These are phyloP conservation scores for Coniochaeta ligniaria DNA, from an alignment of 2,329 filamentous ascomycete species.

Conservation along the genomic window DNA sequence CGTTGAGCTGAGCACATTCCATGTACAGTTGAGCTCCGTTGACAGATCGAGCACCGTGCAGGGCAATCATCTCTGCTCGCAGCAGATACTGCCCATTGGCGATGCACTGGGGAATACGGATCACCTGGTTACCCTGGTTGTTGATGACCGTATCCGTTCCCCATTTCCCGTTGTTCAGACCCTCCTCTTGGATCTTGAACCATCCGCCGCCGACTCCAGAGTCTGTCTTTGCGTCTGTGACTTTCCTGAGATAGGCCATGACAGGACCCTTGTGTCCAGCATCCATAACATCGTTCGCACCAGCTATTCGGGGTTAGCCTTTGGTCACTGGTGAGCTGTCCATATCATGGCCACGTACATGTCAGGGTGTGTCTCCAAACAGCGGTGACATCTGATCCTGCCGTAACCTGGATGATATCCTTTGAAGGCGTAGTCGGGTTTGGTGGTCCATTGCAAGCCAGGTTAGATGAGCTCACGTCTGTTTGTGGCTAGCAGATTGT, in stretches of 20 bases:
- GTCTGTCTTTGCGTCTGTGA: conserved; percentile 30
- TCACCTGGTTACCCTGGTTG: conserved; percentile 37
- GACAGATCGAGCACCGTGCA: conserved; percentile 36
- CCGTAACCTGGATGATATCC: conserved; percentile 37
- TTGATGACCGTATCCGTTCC: conserved; percentile 31
- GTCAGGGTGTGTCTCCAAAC: conserved; percentile 45
- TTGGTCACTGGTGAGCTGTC: background rate
- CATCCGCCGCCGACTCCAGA: conserved; percentile 24
- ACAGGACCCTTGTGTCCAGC: conserved; percentile 39
- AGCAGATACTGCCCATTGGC: conserved; percentile 49
- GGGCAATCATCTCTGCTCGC: conserved; percentile 51
- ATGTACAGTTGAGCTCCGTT: conserved; percentile 37
- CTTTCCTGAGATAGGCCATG: conserved; percentile 40
- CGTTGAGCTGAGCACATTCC: conserved; percentile 28
- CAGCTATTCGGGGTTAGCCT: conserved; percentile 17
- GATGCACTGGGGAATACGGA: conserved; percentile 42
- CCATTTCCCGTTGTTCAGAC: conserved; percentile 25
- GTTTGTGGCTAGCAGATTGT: conserved; percentile 17
- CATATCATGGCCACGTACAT: conserved; percentile 7
- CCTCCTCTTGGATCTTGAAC: conserved; percentile 27
- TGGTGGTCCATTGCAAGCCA: conserved; percentile 45
- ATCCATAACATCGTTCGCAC: conserved; percentile 43
- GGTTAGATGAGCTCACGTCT: conserved; percentile 38
- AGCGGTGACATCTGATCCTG: conserved; percentile 37
- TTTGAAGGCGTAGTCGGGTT: conserved; percentile 39